Evolutionary conservation across 2,329 filamentous ascomycete species (phyloP), one percentile per base, ranked within the genome.

Genomic region (Gyromitra esculenta): DNA sequence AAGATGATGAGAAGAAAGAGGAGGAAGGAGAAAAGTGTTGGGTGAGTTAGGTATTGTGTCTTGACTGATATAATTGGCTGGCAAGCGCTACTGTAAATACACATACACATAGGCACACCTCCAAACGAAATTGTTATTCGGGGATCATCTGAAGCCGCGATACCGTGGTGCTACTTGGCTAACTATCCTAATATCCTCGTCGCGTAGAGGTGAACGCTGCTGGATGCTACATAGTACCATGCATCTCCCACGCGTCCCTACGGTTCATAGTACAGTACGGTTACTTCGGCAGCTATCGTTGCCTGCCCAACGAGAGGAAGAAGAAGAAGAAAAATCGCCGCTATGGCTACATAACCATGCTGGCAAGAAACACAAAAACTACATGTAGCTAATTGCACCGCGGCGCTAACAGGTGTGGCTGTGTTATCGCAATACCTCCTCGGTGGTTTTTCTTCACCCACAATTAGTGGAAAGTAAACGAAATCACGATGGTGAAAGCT

Each of bases 121-220:
- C 31, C 31, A 73, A 73, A 73, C 63, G 71, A 73, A 67, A 62
- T 74, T 74, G 39, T 73, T 62, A 25, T 73, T 54, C 63, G 54
- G 70, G 25, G 41, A 35, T 31, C 60, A 35, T 39, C 52, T 39
- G 57, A 64, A 70, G 64, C 72, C 54, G 63, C 50, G 62, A 62
- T 73, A 45, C 18, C 41, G 37, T 43, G 56, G 62, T 56, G 39
- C 54, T 69, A 57, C 15, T 69, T 39, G 50, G 31, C 66, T 59
- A 69, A 39, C 65, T 69, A 60, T 60, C 69, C 48, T 37, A 67
- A 73, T 66, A 73, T 21, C 50, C 63, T 73, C 70, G 52, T 59
- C 56, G 48, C 54, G 45, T 63, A 62, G 56, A 60, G 45, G 62
- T 54, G 39, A 63, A 74, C 63, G 37, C 31, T 73, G 62, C 70